Base-by-base conservation (phyloP, 768 basidiomycete species). In the Stropharia rugosoannulata region DNA sequence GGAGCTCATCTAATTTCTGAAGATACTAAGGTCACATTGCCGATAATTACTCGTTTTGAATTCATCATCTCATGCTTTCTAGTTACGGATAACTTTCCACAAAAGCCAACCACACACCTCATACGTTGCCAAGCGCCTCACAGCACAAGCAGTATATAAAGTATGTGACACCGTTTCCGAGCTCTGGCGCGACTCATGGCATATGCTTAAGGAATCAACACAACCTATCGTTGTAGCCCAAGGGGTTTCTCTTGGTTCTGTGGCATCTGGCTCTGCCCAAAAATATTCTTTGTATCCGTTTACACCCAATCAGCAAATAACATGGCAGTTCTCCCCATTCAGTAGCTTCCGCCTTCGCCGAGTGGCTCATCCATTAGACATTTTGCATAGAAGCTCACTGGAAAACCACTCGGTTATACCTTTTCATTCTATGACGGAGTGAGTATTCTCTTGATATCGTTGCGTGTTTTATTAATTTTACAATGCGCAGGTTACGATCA, bases 221-320 rank as follows among this genome's bases (percentile, higher is more conserved):
- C 19, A 27, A 46, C 27, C 45, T 15, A 3, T 27, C 11, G 19
- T 27, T 46, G 19, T 46, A 15, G 29, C 0, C 5, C 10, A 22
- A 5, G 18, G 12, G 6, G 8, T 15, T 19, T 41, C 18, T 19
- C 9, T 41, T 41, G 1, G 5, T 10, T 40, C 38, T 51, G 32
- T n/a, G 16, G 12, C 16, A 18, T 29, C 27, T 16, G 18, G 32
- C 37, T 44, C 72, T 45, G 68, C 71, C 3, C 66, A 70, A 29
- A 64, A 64, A 15, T 90, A 88, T 65, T 79, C 86, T n/a, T 59
- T 89, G 38, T 92, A 84, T 66, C 90, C 90, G 0, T 89, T 89
- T 63, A 61, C 81, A 5, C 70, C 81, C 1, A 72, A 80, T 10
- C 79, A 75, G 13, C 64, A 78, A 9, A 66, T 81, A 37, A 77